Base-by-base conservation (phyloP, 2,329 filamentous ascomycete genomes). In the Pseudogymnoascus sp. region DNA sequence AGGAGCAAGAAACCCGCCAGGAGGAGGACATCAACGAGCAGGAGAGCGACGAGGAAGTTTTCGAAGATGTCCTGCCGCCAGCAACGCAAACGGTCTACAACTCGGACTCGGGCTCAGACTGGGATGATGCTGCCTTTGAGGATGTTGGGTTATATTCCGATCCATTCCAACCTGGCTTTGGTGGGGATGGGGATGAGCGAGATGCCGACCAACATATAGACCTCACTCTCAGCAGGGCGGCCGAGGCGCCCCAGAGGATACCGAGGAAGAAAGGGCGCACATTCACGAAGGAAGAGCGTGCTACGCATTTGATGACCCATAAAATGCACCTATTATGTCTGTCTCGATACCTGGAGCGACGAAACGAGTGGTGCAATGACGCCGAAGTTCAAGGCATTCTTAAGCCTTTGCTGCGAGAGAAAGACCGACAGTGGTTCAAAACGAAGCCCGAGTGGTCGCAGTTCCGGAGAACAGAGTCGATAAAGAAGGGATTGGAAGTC, bases 361-460 rank as follows among this genome's bases (percentile, higher is more conserved):
- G 93, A 63, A 99, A 97, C 72, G 79, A 83, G 63, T 97, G 93
- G 91, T 97, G 93, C 76, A 96, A 96, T 70, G 88, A 93, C 71
- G 70, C 78, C 13, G 76, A 82, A 64, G 83, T 90, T 8, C 91
- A 96, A 72, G 81, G 79, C 42, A 76, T 76, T n/a, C 76, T 96
- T 42, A 85, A 83, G 62, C 77, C 81, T 42, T 79, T 93, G 38
- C 74, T 96, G 4, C 81, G 84, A 1, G 82, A 85, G 33, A 89
- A 89, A 69, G 86, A 83, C 31, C 74, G 88, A 28, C 79, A 79
- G 0, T 87, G 87, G 62, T 79, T 97, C 6, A 88, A 87, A 60
- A 91, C 91, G 0, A 80, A 85, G 13, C 76, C 83, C 7, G 80
- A 83, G 17, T 77, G 90, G 60, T 82, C 87, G 0, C 91, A 96